phyloP scores from a whole-genome alignment of 805 yeast species.

The Pichia sporocuriosa region DNA sequence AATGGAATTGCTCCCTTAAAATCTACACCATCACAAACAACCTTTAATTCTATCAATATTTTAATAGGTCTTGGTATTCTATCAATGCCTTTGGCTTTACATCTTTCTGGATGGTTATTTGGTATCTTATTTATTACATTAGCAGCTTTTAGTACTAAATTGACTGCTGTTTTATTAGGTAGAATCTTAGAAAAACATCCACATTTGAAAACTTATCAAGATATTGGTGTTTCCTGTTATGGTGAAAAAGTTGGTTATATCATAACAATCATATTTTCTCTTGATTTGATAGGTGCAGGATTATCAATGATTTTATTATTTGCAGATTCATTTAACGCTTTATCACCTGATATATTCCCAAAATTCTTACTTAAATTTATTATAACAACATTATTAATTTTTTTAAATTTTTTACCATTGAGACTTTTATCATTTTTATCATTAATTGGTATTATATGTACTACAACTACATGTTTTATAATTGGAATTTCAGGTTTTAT shows the following conservation, averaged over 20 bases:
- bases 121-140: constrained; percentile 38
- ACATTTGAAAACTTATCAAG: constrained; percentile 47
- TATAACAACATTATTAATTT: constrained; percentile 34
- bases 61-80: constrained; percentile 71
- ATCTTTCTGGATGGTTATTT: constrained; percentile 58
- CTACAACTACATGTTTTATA: constrained; percentile 54
- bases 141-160: constrained; percentile 44
- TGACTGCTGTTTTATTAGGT: constrained; percentile 51
- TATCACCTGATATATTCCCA: constrained; percentile 36
- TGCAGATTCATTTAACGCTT: constrained; percentile 49
- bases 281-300: constrained; percentile 58
- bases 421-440: constrained; percentile 64
- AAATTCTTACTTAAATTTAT: constrained; percentile 35
- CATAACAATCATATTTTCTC: constrained; percentile 42
- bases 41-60: constrained; percentile 72
- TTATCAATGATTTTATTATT: constrained; percentile 52
- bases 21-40: constrained; percentile 67
- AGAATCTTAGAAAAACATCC: constrained; percentile 36
- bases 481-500: constrained; percentile 58
- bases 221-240: constrained; percentile 45
- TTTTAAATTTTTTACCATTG: constrained; percentile 62
- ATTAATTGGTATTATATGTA: constrained; percentile 63
- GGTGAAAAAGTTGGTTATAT: constrained; percentile 39
- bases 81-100: constrained; percentile 65
- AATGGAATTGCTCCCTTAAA: constrained; percentile 28